phyloP scores from a whole-genome alignment of 148 eudicot genomes.

The Rhododendron kiyosumense region DNA sequence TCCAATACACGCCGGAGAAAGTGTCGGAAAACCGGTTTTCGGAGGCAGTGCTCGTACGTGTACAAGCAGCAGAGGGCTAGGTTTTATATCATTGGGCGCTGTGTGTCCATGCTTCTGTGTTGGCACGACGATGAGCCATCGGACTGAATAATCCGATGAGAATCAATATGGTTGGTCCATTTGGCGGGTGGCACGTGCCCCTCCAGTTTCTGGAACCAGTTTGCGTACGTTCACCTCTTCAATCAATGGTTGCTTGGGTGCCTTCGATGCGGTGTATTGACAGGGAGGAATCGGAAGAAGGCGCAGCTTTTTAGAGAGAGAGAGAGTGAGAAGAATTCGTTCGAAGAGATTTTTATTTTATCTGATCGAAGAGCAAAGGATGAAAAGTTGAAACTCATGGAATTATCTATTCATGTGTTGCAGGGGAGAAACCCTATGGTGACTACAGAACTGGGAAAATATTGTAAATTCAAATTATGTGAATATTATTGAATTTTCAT shows the following conservation, averaged over 20 bases:
- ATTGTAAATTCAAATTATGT: neutral
- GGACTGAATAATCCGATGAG: neutral
- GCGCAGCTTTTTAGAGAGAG: neutral
- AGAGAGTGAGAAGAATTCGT: neutral
- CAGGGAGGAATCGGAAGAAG: neutral
- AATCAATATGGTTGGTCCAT: neutral
- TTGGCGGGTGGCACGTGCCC: neutral
- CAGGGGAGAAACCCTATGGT: no score
- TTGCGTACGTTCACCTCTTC: neutral
- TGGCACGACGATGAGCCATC: constrained; percentile 44
- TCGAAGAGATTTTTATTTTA: neutral
- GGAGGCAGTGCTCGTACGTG: constrained; percentile 33
- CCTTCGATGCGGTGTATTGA: neutral
- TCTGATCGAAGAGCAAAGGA: neutral
- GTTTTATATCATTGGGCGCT: constrained; percentile 55
- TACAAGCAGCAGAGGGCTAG: constrained; percentile 58
- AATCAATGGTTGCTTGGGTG: neutral
- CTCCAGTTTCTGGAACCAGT: neutral
- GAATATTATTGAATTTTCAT: no score
- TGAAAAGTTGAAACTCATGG: neutral
- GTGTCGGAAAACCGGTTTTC: constrained; percentile 27
- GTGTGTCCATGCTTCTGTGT: constrained; percentile 67
- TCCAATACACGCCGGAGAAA: neutral
- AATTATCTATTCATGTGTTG: neutral
- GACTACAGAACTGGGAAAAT: neutral